Conservation (phyloP, 129 eudicot genomes). For the Helianthus annuus region HanXRQr2.0-SUNRISE NC_035443.2:151877513-151878012, state of each 20-base stretch:
- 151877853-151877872: too few species aligned
- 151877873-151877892: too few species aligned
- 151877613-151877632: conserved; percentile 90
- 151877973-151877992: too few species aligned
- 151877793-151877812: not conserved
- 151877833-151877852: too few species aligned
- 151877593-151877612: conserved; percentile 66
- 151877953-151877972: too few species aligned
- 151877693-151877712: conserved; percentile 89
- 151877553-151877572: conserved; percentile 22
- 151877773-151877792: conserved; percentile 3
- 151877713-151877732: conserved; percentile 68
- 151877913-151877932: too few species aligned
- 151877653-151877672: conserved; percentile 88
- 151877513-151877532: conserved; percentile 36
- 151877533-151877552: conserved; percentile 37
- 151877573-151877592: conserved; percentile 38
- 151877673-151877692: conserved; percentile 87
- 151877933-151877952: too few species aligned
- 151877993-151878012: too few species aligned
- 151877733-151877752: conserved; percentile 52
- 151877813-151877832: not conserved
- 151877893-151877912: too few species aligned
- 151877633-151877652: conserved; percentile 97
- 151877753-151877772: conserved; percentile 9